A percentile compares a stretch with the other conserved stretches of the same genome.
These are phyloP conservation scores for Ascochyta rabiei DNA, from an alignment of 2,329 filamentous ascomycete genomes.

Conservation along the genomic window DNA sequence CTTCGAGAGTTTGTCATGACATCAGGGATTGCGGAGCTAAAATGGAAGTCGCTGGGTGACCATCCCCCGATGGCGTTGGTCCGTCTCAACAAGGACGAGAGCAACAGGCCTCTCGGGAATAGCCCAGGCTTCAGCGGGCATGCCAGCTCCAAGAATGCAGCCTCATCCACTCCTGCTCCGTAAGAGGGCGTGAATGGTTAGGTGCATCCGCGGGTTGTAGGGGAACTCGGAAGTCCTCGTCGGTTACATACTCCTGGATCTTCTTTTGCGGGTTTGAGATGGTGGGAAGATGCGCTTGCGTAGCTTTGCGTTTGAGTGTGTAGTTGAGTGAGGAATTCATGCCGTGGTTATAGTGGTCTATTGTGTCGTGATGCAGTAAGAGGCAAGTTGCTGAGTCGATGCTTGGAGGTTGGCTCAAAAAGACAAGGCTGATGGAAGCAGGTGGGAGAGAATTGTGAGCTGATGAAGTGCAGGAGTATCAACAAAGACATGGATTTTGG, in stretches of 20 bases:
- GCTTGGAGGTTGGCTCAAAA: background rate
- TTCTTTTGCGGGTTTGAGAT: slow-evolving; percentile 7
- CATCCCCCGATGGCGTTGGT: slow-evolving; percentile 2
- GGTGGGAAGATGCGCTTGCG: slow-evolving; percentile 6
- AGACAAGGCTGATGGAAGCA: background rate
- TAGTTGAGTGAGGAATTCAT: slow-evolving; percentile 11
- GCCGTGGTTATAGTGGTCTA: background rate
- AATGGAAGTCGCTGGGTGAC: slow-evolving; percentile 1
- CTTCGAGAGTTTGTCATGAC: slow-evolving; percentile 20
- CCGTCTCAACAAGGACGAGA: slow-evolving; percentile 9
- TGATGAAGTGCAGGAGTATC: slow-evolving; percentile 1
- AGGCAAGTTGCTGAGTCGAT: background rate
- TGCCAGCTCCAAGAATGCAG: slow-evolving; percentile 15
- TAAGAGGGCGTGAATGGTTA: slow-evolving; percentile 7
- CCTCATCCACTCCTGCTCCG: slow-evolving; percentile 13
- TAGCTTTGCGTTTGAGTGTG: slow-evolving; percentile 15
- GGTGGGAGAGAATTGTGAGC: background rate
- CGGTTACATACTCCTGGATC: slow-evolving; percentile 15
- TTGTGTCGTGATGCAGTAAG: background rate
- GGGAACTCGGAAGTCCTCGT: slow-evolving; percentile 12
- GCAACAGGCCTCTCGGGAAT: too few relatives aligned
- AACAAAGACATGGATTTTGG: slow-evolving; percentile 12
- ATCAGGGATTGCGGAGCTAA: slow-evolving; percentile 18
- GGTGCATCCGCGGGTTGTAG: background rate
- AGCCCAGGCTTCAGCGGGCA: background rate